Conservation (phyloP, 1,284 basidiomycete genomes). For the Gymnopus androsaceus region DNA sequence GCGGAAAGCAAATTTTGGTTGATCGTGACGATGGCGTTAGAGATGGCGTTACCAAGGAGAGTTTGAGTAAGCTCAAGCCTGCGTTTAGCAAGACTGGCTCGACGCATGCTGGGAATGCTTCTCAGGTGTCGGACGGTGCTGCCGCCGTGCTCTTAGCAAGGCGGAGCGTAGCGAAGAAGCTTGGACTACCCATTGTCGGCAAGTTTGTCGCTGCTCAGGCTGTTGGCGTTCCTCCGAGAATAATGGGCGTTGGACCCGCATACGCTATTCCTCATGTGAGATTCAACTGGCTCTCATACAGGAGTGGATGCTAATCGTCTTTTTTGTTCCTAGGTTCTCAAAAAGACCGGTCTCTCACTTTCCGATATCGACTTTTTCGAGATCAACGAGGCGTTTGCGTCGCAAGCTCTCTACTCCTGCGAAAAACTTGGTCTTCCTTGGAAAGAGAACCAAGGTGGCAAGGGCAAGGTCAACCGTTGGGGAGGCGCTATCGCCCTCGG, state of each 20-base stretch:
- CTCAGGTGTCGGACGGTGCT: constrained; percentile 95
- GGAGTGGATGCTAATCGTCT: no score
- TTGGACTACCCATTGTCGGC: constrained; percentile 89
- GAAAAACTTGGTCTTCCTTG: constrained; percentile 75
- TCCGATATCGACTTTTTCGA: constrained; percentile 90
- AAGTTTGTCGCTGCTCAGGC: constrained; percentile 84
- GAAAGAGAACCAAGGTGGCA: constrained; percentile 33
- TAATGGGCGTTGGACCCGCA: constrained; percentile 92
- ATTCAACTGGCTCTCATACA: no score
- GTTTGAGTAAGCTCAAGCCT: constrained; percentile 89
- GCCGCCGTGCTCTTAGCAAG: constrained; percentile 91
- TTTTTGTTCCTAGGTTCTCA: constrained; percentile 43
- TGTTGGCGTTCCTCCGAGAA: constrained; percentile 84
- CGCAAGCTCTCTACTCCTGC: constrained; percentile 82
- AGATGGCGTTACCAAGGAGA: constrained; percentile 88
- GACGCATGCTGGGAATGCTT: constrained; percentile 94
- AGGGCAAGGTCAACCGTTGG: constrained; percentile 73
- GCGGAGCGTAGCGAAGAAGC: constrained; percentile 84
- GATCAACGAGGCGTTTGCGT: constrained; percentile 94
- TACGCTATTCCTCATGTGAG: constrained; percentile 81
- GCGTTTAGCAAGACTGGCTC: constrained; percentile 86
- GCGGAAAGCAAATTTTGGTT: constrained; percentile 82
- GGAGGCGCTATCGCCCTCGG: constrained; percentile 92
- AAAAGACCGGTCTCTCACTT: constrained; percentile 73
- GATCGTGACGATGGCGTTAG: constrained; percentile 92